Evolutionary conservation across 495 filamentous ascomycete species (phyloP).

Genomic region (Patellaria atrata): DNA sequence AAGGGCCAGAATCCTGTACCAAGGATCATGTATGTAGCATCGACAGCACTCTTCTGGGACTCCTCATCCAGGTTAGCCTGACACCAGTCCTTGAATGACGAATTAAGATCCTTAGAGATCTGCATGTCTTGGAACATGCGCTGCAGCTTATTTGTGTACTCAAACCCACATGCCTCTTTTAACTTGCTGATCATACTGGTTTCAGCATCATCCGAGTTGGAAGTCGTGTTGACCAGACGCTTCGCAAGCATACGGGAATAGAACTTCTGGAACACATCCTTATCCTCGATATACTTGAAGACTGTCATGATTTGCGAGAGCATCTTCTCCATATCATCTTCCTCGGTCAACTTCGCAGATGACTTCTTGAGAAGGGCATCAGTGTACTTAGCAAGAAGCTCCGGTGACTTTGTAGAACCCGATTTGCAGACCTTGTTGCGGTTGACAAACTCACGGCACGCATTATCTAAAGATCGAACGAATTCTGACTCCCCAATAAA

Average conservation of each 20-base stretch:
- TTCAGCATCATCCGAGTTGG: constrained; percentile 92
- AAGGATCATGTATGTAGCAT: constrained; percentile 72
- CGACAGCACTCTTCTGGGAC: constrained; percentile 45
- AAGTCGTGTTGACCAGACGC: constrained; percentile 83
- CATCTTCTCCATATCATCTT: constrained; percentile 80
- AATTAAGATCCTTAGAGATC: constrained; percentile 92
- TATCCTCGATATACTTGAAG: constrained; percentile 99
- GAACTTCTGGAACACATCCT: constrained; percentile 99
- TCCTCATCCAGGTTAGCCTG: constrained; percentile 46
- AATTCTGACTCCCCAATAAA: constrained; percentile 96
- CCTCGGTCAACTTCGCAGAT: constrained; percentile 70
- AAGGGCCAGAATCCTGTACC: constrained; percentile 98
- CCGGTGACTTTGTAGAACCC: constrained; percentile 81
- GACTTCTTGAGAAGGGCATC: constrained; percentile 85
- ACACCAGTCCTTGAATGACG: constrained; percentile 60
- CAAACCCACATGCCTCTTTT: constrained; percentile 95
- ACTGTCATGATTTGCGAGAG: constrained; percentile 97
- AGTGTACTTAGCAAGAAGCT: constrained; percentile 91
- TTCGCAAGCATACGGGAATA: constrained; percentile 95
- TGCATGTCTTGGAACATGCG: constrained; percentile 99
- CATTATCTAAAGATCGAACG: constrained; percentile 90
- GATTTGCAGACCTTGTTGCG: constrained; percentile 88
- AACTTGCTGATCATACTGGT: constrained; percentile 99
- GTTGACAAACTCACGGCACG: constrained; percentile 95
- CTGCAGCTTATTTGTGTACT: constrained; percentile 98